Evolutionary conservation across 495 filamentous ascomycete species (phyloP).

Genomic region (Lasiosphaeria hispida): DNA sequence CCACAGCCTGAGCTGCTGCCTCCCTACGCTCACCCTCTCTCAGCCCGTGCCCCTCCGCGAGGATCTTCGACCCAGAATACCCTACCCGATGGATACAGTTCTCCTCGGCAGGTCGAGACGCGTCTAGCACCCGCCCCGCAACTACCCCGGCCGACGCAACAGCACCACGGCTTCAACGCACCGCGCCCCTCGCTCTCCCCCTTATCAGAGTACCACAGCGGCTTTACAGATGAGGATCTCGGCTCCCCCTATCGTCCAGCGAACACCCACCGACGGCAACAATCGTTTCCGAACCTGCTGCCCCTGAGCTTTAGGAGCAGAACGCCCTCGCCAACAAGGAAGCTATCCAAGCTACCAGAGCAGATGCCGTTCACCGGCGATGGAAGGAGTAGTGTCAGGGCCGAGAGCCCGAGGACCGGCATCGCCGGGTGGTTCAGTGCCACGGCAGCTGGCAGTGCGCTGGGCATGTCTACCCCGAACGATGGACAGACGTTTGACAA

Average conservation of each 20-base stretch:
- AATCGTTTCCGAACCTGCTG: constrained; percentile 40
- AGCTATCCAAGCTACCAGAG: constrained; percentile 24
- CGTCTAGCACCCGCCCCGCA: constrained; percentile 20
- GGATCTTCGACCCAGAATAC: constrained; percentile 22
- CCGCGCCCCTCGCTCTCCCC: constrained; percentile 26
- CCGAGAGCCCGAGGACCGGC: constrained; percentile 29
- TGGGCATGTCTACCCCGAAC: constrained; percentile 15
- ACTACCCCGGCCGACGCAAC: constrained; percentile 11
- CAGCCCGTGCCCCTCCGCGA: constrained; percentile 21
- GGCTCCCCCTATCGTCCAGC: constrained; percentile 19
- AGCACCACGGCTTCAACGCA: constrained; percentile 17
- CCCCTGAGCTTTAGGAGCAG: constrained; percentile 31
- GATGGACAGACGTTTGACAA: neutral
- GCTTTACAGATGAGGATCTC: constrained; percentile 31
- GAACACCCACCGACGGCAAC: constrained; percentile 40
- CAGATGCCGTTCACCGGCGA: constrained; percentile 48
- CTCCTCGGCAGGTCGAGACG: constrained; percentile 24
- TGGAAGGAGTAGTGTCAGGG: constrained; percentile 24
- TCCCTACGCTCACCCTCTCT: constrained; percentile 9
- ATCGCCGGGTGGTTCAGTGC: constrained; percentile 37
- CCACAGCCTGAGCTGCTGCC: constrained; percentile 17
- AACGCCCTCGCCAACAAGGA: constrained; percentile 33
- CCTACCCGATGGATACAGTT: constrained; percentile 21
- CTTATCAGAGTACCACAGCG: constrained; percentile 37
- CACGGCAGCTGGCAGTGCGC: constrained; percentile 19